Base-by-base conservation (phyloP, 495 filamentous ascomycete species). In the Podospora pseudocomata region DNA sequence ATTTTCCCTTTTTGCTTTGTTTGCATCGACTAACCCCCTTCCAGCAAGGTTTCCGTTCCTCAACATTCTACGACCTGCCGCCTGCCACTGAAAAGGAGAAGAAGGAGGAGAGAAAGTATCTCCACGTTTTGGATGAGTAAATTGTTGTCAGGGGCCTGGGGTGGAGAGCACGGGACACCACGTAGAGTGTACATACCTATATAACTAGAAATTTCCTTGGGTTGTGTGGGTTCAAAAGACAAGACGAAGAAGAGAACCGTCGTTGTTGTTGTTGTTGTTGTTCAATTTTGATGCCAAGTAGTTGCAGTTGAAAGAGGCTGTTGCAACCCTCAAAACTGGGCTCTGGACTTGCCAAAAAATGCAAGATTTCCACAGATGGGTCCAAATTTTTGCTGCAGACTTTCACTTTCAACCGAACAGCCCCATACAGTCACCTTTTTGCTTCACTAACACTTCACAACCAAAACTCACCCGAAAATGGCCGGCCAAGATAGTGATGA, bases 31-130 rank as follows among this genome's bases (percentile, higher is more conserved):
- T 80, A 64, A 79, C 73, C 66, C 67, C 68, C 67, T 70, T 63
- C 66, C 73, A 95, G 92, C 88, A 93, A 88, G 88, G 86, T 76
- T 96, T 92, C 83, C 89, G 94, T 75, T 92, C 89, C 76, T 83
- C 88, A 18, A 82, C 87, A 65, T 93, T 88, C 85, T 97, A 94
- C 81, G 94, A 98, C 76, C 84, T 97, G 70, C 96, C 95, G 20
- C 94, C 96, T 44, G 88, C 92, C 73, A 97, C 94, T 19, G 93
- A 97, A 86, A 90, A 89, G 75, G 95, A 99, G 86, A 93, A 88
- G 84, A 86, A 85, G 74, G 94, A 97, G 78, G 94, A 99, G 80
- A 94, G 86, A 86, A 94, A 97, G 85, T 99, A 94, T 79, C 76
- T 98, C 77, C 96, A 98, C 76, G 92, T 98, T 74, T 84, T 94